Evolutionary conservation across 371 early-diverging fungal species (phyloP), one percentile per base, ranked within the genome.

Genomic region (Rhizopus delemar): DNA sequence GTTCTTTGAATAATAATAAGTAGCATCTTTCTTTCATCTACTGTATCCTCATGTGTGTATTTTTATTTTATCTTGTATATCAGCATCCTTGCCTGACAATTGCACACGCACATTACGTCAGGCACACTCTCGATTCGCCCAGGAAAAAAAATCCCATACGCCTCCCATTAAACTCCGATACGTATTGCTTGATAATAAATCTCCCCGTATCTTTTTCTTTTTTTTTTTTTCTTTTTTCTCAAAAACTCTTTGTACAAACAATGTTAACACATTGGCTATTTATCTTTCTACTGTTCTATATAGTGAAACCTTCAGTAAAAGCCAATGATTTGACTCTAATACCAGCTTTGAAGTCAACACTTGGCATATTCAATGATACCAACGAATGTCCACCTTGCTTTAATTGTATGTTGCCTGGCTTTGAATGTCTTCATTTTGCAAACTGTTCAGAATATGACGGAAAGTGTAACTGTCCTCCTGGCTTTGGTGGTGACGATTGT

Each of bases 401-500:
- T 70, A 90, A 93, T 67, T 93, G 92, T 70, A 80, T 85, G 59
- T 73, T 93, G 41, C 82, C 86, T 28, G 85, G 78, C 7, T 90
- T 87, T 39, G 80, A 82, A 8, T 95, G 94, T 59, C 74, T 82
- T n/a, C 90, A 94, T 65, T 91, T 87, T 68, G 86, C 89, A 9
- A 86, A 82, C 12, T 95, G 95, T 70, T 87, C 86, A 51, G 77
- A 85, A 38, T 87, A 83, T 53, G 86, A 86, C 51, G 94, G 93
- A 16, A 81, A 86, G 53, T 96, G 97, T 66, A 72, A 73, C 48
- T 96, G 97, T 65, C 88, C 90, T 0, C 72, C 85, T 12, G 97
- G 97, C 8, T 96, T 91, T 71, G 94, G 93, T 12, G 95, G 94
- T n/a, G 86, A 90, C 46, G 91, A 93, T 58, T 96, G 97, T 63